These are phyloP conservation scores for Berberis thunbergii DNA, from an alignment of 164 flowering plant genomes.

Conservation along the genomic window DNA sequence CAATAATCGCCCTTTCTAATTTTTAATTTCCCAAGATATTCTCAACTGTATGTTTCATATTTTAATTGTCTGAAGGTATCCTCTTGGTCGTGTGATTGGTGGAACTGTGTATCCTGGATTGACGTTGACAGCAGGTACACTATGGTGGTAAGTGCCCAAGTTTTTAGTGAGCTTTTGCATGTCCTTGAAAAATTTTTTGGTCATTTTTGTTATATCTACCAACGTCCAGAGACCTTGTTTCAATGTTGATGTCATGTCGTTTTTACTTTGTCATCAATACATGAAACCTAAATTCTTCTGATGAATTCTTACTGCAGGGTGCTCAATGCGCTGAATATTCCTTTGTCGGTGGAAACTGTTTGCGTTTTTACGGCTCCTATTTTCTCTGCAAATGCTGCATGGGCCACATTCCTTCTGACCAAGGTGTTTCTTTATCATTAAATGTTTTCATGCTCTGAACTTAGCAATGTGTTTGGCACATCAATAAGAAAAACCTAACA, in stretches of 20 bases:
- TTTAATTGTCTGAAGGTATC: conserved; percentile 55
- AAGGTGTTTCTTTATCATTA: conserved; percentile 42
- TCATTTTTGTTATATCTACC: too few relatives aligned
- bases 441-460: not conserved
- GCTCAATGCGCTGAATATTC: conserved; percentile 78
- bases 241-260: too few relatives aligned
- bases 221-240: too few relatives aligned
- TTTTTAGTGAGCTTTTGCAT: not conserved
- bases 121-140: conserved; percentile 92
- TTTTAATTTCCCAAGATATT: not conserved
- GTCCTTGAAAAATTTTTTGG: too few relatives aligned
- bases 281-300: too few relatives aligned
- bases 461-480: not conserved
- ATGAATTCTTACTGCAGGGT: conserved; percentile 38
- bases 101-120: conserved; percentile 99
- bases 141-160: conserved; percentile 66
- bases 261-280: too few relatives aligned
- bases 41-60: not conserved
- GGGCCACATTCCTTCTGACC: conserved; percentile 97
- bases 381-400: conserved; percentile 92
- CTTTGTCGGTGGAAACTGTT: conserved; percentile 98
- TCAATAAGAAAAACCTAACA: not conserved
- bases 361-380: conserved; percentile 98
- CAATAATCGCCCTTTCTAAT: not conserved
- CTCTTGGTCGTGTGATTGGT: conserved; percentile 99